Percentiles rank a stretch among this genome's conserved stretches.
Evolutionary conservation across 2,329 filamentous ascomycete genomes (phyloP).

Genomic region (Cercospora zeina): DNA sequence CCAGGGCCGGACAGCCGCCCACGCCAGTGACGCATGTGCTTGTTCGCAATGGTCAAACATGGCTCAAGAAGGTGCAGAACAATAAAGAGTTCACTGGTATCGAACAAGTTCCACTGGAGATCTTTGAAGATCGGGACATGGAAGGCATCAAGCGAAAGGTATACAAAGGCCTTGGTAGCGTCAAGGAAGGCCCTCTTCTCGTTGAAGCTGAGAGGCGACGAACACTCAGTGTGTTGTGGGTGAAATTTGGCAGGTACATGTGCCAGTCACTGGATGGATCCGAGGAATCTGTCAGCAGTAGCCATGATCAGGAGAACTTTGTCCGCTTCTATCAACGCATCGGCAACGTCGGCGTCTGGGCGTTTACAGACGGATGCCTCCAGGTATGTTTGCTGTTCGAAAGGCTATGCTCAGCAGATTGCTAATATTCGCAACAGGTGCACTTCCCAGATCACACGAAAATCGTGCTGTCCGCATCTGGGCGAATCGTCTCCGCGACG

Average conservation of each 20-base stretch:
- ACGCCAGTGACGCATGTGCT: slow-evolving; percentile 70
- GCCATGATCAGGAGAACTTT: slow-evolving; percentile 51
- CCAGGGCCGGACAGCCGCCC: slow-evolving; percentile 32
- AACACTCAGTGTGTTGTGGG: slow-evolving; percentile 61
- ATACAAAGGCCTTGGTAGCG: slow-evolving; percentile 50
- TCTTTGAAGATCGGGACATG: slow-evolving; percentile 70
- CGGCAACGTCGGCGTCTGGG: slow-evolving; percentile 78
- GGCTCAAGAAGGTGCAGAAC: slow-evolving; percentile 51
- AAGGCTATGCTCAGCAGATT: not conserved
- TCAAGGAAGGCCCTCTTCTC: slow-evolving; percentile 37
- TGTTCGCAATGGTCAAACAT: slow-evolving; percentile 68
- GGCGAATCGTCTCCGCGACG: slow-evolving; percentile 76
- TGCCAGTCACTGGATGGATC: slow-evolving; percentile 49
- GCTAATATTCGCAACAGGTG: slow-evolving; percentile 54
- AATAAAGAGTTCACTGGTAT: slow-evolving; percentile 62
- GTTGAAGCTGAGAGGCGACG: slow-evolving; percentile 50
- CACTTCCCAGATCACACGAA: slow-evolving; percentile 90
- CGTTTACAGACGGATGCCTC: slow-evolving; percentile 75
- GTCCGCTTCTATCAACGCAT: slow-evolving; percentile 81
- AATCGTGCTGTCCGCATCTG: slow-evolving; percentile 72
- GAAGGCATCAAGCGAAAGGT: slow-evolving; percentile 61
- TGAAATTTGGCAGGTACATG: slow-evolving; percentile 72
- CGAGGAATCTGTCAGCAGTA: slow-evolving; percentile 39
- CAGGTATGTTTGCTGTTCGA: slow-evolving; percentile 54
- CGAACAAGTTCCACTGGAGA: slow-evolving; percentile 58